Percentiles rank a stretch among this genome's conserved stretches.
phyloP scores from a whole-genome alignment of 1,284 basidiomycete species.

The Ceratobasidium theobromae region DNA sequence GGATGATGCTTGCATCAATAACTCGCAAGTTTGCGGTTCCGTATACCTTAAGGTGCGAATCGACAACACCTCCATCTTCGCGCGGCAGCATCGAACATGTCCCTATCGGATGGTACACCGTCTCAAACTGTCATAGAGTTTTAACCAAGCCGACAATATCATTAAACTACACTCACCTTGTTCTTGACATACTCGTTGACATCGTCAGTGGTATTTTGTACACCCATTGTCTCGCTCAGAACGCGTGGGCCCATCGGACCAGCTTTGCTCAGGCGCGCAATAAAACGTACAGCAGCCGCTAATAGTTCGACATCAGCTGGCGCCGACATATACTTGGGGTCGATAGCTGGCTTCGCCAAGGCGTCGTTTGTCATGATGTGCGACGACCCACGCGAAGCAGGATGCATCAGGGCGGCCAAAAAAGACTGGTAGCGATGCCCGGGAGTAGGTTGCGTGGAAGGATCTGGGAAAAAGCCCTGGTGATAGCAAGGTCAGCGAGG shows the following conservation, averaged over 20 bases:
- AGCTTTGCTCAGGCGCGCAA: constrained; percentile 13
- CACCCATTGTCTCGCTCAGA: constrained; percentile 16
- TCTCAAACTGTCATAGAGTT: constrained; percentile 14
- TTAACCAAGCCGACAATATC: background rate
- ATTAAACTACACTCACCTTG: background rate
- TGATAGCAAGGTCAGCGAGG: background rate
- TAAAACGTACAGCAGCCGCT: constrained; percentile 20
- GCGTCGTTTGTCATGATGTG: constrained; percentile 45
- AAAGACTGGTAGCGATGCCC: constrained; percentile 39
- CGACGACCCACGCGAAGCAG: constrained; percentile 42
- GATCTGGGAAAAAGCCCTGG: constrained; percentile 23
- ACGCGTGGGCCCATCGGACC: constrained; percentile 6
- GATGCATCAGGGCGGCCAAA: constrained; percentile 46
- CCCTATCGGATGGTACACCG: constrained; percentile 40
- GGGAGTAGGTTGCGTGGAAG: constrained; percentile 37
- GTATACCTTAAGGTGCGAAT: constrained; percentile 43
- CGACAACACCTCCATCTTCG: constrained; percentile 44
- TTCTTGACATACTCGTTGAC: constrained; percentile 28
- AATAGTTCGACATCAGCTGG: constrained; percentile 40
- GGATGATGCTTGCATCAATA: constrained; percentile 32
- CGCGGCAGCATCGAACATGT: constrained; percentile 43
- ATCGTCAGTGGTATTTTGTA: background rate
- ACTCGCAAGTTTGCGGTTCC: constrained; percentile 42
- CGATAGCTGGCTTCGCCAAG: constrained; percentile 50
- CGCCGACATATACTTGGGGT: constrained; percentile 50